phyloP scores from a whole-genome alignment of 23 red algal species.

The Gracilariopsis chorda region DNA sequence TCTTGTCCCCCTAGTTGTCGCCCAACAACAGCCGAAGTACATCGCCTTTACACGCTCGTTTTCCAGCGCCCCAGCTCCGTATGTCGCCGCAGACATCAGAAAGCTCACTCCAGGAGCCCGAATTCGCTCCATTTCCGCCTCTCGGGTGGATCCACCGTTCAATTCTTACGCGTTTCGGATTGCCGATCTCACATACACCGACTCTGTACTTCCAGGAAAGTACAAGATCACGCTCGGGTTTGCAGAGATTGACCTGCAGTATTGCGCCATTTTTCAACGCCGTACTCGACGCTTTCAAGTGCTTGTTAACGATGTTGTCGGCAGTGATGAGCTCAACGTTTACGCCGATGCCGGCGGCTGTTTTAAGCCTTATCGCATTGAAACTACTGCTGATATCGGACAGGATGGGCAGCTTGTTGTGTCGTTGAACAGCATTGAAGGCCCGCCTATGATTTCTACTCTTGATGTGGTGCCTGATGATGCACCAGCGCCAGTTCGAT shows the following conservation, averaged over 20 bases:
- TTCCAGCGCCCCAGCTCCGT: not conserved
- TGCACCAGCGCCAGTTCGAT: not conserved
- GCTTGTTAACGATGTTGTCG: not conserved
- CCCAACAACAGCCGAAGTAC: not conserved
- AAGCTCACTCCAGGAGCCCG: not conserved
- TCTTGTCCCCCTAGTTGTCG: not conserved
- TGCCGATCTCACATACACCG: not conserved
- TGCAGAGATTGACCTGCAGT: not conserved
- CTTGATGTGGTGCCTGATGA: not conserved
- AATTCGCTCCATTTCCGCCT: not conserved
- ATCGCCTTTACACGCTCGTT: not conserved
- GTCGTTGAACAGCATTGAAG: not conserved
- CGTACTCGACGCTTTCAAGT: not conserved
- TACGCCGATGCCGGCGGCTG: slow-evolving; percentile 3
- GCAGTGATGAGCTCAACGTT: not conserved
- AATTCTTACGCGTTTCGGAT: not conserved
- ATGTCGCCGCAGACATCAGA: not conserved
- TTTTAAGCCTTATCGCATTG: not conserved
- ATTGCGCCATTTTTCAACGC: not conserved
- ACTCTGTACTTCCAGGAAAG: not conserved
- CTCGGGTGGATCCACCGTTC: not conserved
- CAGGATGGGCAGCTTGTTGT: not conserved
- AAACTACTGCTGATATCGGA: not conserved
- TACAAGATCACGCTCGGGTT: slow-evolving; percentile 17
- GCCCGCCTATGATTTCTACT: not conserved